Base-by-base conservation (phyloP, 192 early-diverging fungal species). In the Coemansia sp. region DNA sequence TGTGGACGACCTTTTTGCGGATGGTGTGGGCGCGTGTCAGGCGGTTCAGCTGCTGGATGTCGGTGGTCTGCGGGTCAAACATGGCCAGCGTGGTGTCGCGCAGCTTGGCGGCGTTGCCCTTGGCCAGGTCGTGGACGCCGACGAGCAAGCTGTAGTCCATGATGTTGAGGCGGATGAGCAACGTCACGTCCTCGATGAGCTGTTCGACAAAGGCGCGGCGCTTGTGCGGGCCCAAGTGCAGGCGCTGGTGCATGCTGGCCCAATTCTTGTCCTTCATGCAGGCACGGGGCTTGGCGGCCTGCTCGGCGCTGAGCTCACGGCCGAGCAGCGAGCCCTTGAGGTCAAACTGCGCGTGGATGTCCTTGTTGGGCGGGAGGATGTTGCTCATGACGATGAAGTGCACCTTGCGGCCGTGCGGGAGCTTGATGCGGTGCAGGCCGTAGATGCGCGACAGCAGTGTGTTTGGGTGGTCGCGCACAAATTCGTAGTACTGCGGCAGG, bases 341-440 rank as follows among this genome's bases (percentile, higher is more conserved):
- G 75, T 99, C 98, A 68, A 93, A 99, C 42, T 89, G 92, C 69
- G 94, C 92, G 67, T 98, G 96, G 32, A 99, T 95, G 83, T 99
- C 95, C 75, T 93, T 90, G 86, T 97, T 96, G 10, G 94, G 87
- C 17, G 98, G 96, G 69, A 98, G 96, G 11, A 99, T 92, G 74
- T 99, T 99, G 61, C 92, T 94, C 98, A 99, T 99, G 19, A 99
- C 96, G 9, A 99, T 94, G 84, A 99, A 99, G 83, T 98, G 96
- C 47, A 99, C 93, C 77, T 98, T 98, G 45, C 88, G 84, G 54
- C 91, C 91, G 38, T 92, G 93, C 41, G 95, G 95, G 42, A 97
- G 84, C 81, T 98, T 98, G 58, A 98, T 92, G 53, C 98, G 89
- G 70, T 98, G 96, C 45, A 99, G 79, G 38, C 96, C 96, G 81